phyloP scores from a whole-genome alignment of 768 basidiomycete genomes.

The Agaricus bisporus region DNA sequence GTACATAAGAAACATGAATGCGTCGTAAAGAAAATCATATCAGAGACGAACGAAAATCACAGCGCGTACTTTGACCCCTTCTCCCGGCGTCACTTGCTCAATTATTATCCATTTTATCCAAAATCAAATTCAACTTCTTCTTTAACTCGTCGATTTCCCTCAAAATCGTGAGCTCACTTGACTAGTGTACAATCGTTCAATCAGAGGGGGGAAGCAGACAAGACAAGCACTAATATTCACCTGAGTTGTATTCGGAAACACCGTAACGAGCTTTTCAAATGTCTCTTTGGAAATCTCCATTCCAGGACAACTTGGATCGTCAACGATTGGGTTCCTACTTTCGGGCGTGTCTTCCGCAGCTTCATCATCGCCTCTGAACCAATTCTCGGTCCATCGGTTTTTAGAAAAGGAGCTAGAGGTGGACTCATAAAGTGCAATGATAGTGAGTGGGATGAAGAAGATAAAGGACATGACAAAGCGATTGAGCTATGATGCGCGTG shows the following conservation, averaged over 20 bases:
- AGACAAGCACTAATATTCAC: slow-evolving; percentile 34
- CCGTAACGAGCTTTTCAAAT: slow-evolving; percentile 63
- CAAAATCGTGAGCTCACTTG: slow-evolving; percentile 62
- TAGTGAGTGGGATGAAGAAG: slow-evolving; percentile 75
- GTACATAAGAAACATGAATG: no score
- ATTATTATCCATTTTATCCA: slow-evolving; percentile 22
- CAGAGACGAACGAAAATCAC: no score
- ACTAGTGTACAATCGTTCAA: slow-evolving; percentile 35
- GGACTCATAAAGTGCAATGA: slow-evolving; percentile 76
- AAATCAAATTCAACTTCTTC: slow-evolving; percentile 27
- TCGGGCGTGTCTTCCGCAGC: slow-evolving; percentile 48
- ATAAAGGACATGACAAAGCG: slow-evolving; percentile 67
- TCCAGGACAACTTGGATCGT: slow-evolving; percentile 47
- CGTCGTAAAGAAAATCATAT: no score
- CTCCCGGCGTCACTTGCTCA: not conserved
- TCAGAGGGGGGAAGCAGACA: not conserved
- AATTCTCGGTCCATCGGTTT: slow-evolving; percentile 59
- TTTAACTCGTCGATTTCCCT: slow-evolving; percentile 58
- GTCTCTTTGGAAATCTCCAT: slow-evolving; percentile 63
- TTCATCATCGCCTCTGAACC: slow-evolving; percentile 59
- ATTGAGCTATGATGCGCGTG: slow-evolving; percentile 49
- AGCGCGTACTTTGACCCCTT: no score
- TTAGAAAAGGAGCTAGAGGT: slow-evolving; percentile 36
- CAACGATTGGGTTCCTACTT: slow-evolving; percentile 54
- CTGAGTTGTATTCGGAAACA: slow-evolving; percentile 67